These are phyloP conservation scores for Beauveria brongniartii DNA, from an alignment of 2,329 filamentous ascomycete genomes.

Conservation along the genomic window DNA sequence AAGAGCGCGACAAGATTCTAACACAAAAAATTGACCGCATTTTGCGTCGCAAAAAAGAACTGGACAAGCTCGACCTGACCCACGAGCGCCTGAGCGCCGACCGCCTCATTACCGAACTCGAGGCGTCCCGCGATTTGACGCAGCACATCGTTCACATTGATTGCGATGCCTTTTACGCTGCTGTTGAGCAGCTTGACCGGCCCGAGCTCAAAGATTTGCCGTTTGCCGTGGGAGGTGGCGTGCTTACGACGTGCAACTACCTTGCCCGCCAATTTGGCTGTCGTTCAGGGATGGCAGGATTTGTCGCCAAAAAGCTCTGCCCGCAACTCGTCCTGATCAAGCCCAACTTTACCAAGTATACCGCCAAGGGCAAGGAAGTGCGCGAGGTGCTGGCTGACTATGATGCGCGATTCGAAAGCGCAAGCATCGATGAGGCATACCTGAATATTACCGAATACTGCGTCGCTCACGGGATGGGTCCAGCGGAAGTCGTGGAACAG, in stretches of 20 bases:
- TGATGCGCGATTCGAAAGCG: conserved; percentile 83
- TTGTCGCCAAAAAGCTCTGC: conserved; percentile 91
- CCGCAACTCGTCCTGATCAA: conserved; percentile 76
- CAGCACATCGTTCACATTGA: conserved; percentile 88
- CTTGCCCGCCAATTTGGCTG: conserved; percentile 83
- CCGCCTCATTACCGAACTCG: conserved; percentile 70
- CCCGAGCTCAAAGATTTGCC: conserved; percentile 81
- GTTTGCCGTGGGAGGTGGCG: conserved; percentile 75
- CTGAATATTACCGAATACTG: conserved; percentile 91
- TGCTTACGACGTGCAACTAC: conserved; percentile 72
- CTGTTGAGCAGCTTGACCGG: conserved; percentile 76
- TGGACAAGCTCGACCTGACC: conserved; percentile 69
- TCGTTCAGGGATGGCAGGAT: conserved; percentile 90
- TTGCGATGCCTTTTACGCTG: conserved; percentile 95
- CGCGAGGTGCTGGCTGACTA: conserved; percentile 77
- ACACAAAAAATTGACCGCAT: conserved; percentile 82
- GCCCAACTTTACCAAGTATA: conserved; percentile 86
- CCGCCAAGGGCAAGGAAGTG: conserved; percentile 80
- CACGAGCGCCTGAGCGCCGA: conserved; percentile 70
- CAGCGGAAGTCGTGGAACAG: conserved; percentile 67
- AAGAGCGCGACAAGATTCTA: conserved; percentile 69
- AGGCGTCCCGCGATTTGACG: conserved; percentile 68
- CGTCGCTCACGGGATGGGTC: conserved; percentile 53
- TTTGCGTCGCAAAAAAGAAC: conserved; percentile 61
- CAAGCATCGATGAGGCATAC: conserved; percentile 94